Conservation (phyloP, 768 basidiomycete genomes). For the Podaxis sp. region DNA sequence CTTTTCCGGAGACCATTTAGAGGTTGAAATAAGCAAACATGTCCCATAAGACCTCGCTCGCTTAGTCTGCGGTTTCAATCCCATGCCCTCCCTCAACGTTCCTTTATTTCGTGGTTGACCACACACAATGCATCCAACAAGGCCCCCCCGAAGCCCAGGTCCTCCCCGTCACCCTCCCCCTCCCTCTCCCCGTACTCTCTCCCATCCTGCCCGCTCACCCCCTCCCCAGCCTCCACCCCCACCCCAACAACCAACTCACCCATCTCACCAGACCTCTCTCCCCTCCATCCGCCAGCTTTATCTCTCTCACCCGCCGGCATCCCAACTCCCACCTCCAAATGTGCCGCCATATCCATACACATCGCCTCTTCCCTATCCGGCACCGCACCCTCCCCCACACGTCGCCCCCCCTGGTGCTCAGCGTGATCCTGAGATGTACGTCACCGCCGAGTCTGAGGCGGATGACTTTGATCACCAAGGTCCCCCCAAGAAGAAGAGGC, state of each 20-base stretch:
- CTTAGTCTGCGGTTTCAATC: conserved; percentile 29
- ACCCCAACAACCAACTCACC: conserved; percentile 16
- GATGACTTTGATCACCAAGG: conserved; percentile 55
- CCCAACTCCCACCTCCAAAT: conserved; percentile 15
- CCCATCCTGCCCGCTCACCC: conserved; percentile 18
- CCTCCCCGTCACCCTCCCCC: conserved; percentile 14
- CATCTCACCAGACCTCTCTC: conserved; percentile 39
- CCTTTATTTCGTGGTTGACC: conserved; percentile 22
- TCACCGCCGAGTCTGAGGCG: conserved; percentile 52
- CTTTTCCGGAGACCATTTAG: conserved; percentile 34
- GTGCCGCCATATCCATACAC: conserved; percentile 23
- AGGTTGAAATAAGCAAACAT: conserved; percentile 27
- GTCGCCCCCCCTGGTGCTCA: conserved; percentile 16
- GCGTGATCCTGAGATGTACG: conserved; percentile 32
- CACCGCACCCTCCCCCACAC: conserved; percentile 17
- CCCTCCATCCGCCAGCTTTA: conserved; percentile 72
- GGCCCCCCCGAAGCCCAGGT: conserved; percentile 26
- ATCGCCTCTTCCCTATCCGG: conserved; percentile 26
- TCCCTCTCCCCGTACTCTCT: conserved; percentile 22
- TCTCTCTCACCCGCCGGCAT: conserved; percentile 59
- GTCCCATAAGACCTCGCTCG: conserved; percentile 32
- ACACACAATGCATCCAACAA: conserved; percentile 25
- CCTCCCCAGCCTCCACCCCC: conserved; percentile 20
- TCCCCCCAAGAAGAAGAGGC: conserved; percentile 80
- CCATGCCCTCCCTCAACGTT: conserved; percentile 28